Evolutionary conservation across 179 eudicot species (phyloP).

Genomic region (Sideroxylon spinosum): DNA sequence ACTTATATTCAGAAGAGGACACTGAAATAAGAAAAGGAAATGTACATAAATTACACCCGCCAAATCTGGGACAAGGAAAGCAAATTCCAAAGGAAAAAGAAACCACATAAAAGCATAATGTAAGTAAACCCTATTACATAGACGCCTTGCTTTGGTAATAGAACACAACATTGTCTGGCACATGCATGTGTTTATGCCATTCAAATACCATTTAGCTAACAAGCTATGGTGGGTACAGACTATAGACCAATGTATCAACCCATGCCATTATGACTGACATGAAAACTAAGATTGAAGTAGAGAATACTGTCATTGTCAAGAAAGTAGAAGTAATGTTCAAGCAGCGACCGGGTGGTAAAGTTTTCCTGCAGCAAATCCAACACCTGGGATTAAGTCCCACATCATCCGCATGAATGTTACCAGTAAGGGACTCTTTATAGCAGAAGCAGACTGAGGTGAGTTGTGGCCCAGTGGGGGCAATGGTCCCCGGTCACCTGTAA

Average conservation of each 20-base stretch:
- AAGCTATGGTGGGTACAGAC: background rate
- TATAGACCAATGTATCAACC: background rate
- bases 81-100: background rate
- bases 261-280: background rate
- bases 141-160: background rate
- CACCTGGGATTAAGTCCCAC: background rate
- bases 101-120: background rate
- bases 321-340: background rate
- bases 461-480: background rate
- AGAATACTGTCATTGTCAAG: background rate
- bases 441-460: background rate
- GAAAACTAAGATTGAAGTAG: constrained; percentile 1
- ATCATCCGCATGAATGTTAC: background rate
- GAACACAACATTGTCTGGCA: background rate
- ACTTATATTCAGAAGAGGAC: constrained; percentile 83
- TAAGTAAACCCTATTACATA: background rate
- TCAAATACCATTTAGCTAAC: background rate
- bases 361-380: background rate
- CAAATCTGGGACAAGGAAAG: background rate
- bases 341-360: background rate
- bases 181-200: background rate
- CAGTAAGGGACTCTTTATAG: too few relatives aligned
- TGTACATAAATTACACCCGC: background rate
- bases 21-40: constrained; percentile 39
- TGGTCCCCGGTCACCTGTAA: too few relatives aligned